Evolutionary conservation across 2,329 filamentous ascomycete genomes (phyloP), one percentile per base, ranked within the genome.

Genomic region (Fusarium sp.): DNA sequence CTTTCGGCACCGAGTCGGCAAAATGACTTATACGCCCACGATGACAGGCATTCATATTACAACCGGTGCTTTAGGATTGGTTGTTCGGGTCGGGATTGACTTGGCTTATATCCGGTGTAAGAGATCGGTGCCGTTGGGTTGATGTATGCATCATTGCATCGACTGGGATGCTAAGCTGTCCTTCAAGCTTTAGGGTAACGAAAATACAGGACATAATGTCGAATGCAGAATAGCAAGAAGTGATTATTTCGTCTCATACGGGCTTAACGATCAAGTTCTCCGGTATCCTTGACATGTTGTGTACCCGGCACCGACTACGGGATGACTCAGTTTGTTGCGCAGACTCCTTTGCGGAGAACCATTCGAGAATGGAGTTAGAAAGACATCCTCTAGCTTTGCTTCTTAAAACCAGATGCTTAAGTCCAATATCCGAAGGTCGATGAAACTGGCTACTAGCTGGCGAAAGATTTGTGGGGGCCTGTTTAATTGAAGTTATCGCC

Each of bases 1-100:
- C 18, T 24, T 27, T 71, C 68, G 68, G 68, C 55, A 46, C 68
- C 68, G 68, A 71, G 12, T 72, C 68, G 68, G 68, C 68, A 29
- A 18, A 51, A 47, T 32, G 22, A 10, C 16, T 45, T 25, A 20
- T 42, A 43, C 45, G 16, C 34, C 49, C 44, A 24, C 38, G 45
- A 50, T n/a, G 45, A 32, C 59, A 40, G n/a, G 16, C 25, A 52
- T 6, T 44, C 11, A 0, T 46, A 32, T 14, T 45, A 12, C 2
- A 59, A 30, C 14, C 29, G 4, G 18, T 34, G 40, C 4, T 15
- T 10, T 9, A 14, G 30, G 22, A 65, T 65, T 65, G 62, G 60
- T 6, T 8, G 24, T 12, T 52, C 11, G 18, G 16, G 4, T 6
- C 15, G 60, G 40, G 32, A 30, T 46, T 27, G 25, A 25, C 34